Evolutionary conservation across 1,284 basidiomycete genomes (phyloP).

Genomic region (Fomitopsis schrenkii): DNA sequence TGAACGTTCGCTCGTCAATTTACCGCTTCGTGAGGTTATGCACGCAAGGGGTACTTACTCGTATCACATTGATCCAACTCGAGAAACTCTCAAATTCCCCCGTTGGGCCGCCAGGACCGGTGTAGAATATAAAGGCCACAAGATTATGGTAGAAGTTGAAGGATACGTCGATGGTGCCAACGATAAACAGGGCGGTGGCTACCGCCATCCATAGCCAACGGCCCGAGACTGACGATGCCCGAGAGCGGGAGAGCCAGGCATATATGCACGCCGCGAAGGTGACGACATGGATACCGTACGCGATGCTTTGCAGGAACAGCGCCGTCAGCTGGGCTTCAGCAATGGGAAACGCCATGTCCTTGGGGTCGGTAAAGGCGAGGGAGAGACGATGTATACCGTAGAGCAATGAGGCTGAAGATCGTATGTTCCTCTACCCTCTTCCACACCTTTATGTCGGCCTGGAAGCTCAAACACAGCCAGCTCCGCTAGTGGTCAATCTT

Average conservation of each 20-base stretch:
- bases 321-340: not conserved
- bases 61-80: slow-evolving; percentile 25
- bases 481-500: too few relatives aligned
- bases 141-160: slow-evolving; percentile 23
- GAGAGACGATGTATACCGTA: not conserved
- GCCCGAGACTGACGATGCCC: not conserved
- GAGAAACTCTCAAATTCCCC: slow-evolving; percentile 21
- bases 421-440: too few relatives aligned
- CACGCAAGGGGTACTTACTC: not conserved
- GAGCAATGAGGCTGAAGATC: not conserved
- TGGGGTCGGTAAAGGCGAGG: not conserved
- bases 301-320: slow-evolving; percentile 2
- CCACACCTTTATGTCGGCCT: too few relatives aligned
- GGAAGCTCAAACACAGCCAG: too few relatives aligned
- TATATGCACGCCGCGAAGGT: not conserved
- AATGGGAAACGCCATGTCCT: not conserved
- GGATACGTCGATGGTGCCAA: slow-evolving; percentile 21
- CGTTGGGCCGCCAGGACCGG: slow-evolving; percentile 19
- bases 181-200: slow-evolving; percentile 6
- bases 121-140: slow-evolving; percentile 22
- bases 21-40: not conserved
- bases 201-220: not conserved
- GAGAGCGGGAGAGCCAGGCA: not conserved
- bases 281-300: not conserved
- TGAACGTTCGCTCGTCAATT: not conserved